phyloP scores from a whole-genome alignment of 331 rosid species.

The Pyrus hybrid region DNA sequence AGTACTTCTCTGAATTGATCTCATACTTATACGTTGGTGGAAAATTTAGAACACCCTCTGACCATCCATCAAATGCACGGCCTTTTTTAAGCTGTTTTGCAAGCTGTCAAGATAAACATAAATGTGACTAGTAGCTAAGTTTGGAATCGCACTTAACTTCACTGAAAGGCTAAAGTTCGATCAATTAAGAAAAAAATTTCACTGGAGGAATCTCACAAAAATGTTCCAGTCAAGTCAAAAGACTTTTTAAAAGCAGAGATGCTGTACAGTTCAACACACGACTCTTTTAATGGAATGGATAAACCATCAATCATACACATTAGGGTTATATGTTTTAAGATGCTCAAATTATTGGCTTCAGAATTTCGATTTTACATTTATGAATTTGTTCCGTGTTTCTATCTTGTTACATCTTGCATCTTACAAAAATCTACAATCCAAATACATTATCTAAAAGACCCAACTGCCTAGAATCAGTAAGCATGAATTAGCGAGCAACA shows the following conservation, averaged over 20 bases:
- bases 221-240: background rate
- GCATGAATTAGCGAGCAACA: background rate
- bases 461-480: background rate
- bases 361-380: background rate
- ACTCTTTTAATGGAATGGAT: background rate
- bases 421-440: background rate
- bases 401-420: background rate
- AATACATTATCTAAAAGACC: background rate
- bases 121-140: slow-evolving; percentile 15
- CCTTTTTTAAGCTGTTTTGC: slow-evolving; percentile 52
- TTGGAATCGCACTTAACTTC: background rate
- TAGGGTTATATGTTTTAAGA: background rate
- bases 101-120: slow-evolving; percentile 49
- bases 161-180: background rate
- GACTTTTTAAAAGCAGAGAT: background rate
- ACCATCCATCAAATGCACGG: slow-evolving; percentile 81
- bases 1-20: slow-evolving; percentile 62
- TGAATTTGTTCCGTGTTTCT: background rate
- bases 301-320: background rate
- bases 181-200: background rate
- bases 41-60: slow-evolving; percentile 65
- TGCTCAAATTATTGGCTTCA: background rate
- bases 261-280: background rate
- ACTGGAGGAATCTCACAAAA: background rate
- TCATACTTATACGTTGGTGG: slow-evolving; percentile 92